Evolutionary conservation across 106 monocot genomes (phyloP).

Genomic region (Dendrobium officinale): DNA sequence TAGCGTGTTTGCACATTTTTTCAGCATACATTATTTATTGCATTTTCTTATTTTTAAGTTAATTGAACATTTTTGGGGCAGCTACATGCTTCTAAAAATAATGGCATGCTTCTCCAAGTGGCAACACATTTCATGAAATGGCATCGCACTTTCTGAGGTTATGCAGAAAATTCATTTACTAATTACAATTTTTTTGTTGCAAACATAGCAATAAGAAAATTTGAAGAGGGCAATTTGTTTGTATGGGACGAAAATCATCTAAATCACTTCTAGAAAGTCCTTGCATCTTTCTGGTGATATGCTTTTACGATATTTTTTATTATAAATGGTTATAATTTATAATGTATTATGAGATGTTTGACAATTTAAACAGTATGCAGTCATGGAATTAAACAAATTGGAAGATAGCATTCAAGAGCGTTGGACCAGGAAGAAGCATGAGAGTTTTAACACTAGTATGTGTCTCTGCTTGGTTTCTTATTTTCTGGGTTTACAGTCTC

Average conservation of each 20-base stretch:
- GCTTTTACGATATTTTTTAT: background rate
- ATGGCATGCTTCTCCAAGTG: too few species aligned
- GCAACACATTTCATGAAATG: too few species aligned
- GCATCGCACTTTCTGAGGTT: too few species aligned
- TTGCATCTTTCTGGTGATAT: background rate
- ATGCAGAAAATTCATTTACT: too few species aligned
- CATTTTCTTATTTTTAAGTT: too few species aligned
- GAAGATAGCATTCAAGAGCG: slow-evolving; percentile 84
- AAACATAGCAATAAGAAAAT: background rate
- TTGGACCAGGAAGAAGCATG: slow-evolving; percentile 69
- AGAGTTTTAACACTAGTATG: slow-evolving; percentile 58
- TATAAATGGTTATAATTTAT: background rate
- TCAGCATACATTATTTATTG: too few species aligned
- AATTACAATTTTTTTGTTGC: too few species aligned
- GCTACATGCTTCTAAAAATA: too few species aligned
- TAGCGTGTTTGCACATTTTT: too few species aligned
- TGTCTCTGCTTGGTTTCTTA: slow-evolving; percentile 11
- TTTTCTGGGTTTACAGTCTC: background rate
- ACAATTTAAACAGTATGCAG: slow-evolving; percentile 56
- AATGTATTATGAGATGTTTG: background rate
- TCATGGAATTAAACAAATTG: slow-evolving; percentile 70
- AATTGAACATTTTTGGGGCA: too few species aligned
- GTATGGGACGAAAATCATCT: background rate
- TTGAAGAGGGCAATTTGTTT: background rate
- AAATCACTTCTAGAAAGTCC: background rate